Evolutionary conservation across 768 basidiomycete species (phyloP), one percentile per base, ranked within the genome.

Genomic region (Collybia sp.): DNA sequence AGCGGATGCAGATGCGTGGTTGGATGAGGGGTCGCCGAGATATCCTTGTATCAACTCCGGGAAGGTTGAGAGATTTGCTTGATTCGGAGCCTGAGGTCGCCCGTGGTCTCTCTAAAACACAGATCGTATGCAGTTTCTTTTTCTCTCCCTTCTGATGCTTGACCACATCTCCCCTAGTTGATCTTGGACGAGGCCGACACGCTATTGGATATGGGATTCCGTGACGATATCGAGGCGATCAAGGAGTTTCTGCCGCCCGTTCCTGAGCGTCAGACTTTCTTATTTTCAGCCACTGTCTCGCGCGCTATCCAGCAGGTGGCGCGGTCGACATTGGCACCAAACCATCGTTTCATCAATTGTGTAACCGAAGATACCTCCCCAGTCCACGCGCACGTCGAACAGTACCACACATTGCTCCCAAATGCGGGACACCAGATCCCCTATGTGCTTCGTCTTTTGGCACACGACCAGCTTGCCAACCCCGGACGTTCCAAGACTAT

Each of bases 101-200:
- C 15, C 68, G 70, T 2, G 76, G 73, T 2, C 56, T 94, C 17
- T 60, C 64, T 16, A 66, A 73, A 13, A 75, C 85, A 2, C 72
- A 82, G 54, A 68, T 81, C 53, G 88, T 88, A 53, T 37, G 83
- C 68, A 10, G 15, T 44, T 15, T 31, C 46, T 32, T 16, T 31
- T 49, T 32, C 38, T 17, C 18, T n/a, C 35, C 43, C 16, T 2
- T 25, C 30, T 15, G 11, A 50, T 43, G 35, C 49, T 41, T n/a
- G n/a, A n/a, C n/a, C n/a, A n/a, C 32, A n/a, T 33, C 9, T 13
- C 5, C 32, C 41, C 10, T 51, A 92, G 88, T 76, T 98, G 43
- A 76, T 98, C 48, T 71, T 98, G 47, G 96, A 98, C 58, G 92
- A 96, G 61, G 90, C 92, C 10, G 93, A 98, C 58, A 89, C 86